Percentiles rank a stretch among this genome's conserved stretches.
Evolutionary conservation across 306 rosid species (phyloP).

Genomic region (Clitoria ternatea): DNA sequence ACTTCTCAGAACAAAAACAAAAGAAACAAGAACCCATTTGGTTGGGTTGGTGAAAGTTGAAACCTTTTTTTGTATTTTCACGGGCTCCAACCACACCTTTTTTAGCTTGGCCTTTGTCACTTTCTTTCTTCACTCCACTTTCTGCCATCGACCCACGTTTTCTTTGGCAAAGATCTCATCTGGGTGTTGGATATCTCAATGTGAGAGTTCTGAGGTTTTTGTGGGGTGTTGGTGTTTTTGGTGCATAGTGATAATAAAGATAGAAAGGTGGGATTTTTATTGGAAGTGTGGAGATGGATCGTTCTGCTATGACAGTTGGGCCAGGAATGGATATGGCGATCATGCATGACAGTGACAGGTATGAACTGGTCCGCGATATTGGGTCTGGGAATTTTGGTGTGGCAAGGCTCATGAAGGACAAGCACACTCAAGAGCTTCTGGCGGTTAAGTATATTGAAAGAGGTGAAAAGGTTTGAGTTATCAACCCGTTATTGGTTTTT

Average conservation of each 20-base stretch:
- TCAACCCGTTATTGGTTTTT: no score
- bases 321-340: slow-evolving; percentile 80
- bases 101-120: slow-evolving; percentile 25
- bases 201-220: slow-evolving; percentile 20
- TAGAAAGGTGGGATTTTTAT: slow-evolving; percentile 8
- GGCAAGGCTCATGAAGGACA: slow-evolving; percentile 89
- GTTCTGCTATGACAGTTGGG: slow-evolving; percentile 53
- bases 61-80: slow-evolving; percentile 42
- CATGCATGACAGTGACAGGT: slow-evolving; percentile 91
- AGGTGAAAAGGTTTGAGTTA: slow-evolving; percentile 86
- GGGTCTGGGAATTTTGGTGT: slow-evolving; percentile 98
- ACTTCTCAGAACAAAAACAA: neutral
- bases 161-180: slow-evolving; percentile 31
- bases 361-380: slow-evolving; percentile 86
- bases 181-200: slow-evolving; percentile 25
- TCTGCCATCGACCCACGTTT: slow-evolving; percentile 28
- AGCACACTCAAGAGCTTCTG: slow-evolving; percentile 77
- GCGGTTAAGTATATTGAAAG: slow-evolving; percentile 97
- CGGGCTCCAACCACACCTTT: slow-evolving; percentile 37
- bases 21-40: neutral
- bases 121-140: slow-evolving; percentile 29
- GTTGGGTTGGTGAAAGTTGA: slow-evolving; percentile 37
- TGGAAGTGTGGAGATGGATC: slow-evolving; percentile 44
- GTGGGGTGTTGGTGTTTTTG: slow-evolving; percentile 4
- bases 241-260: neutral